Evolutionary conservation across 192 early-diverging fungal genomes (phyloP), one percentile per base, ranked within the genome.

Genomic region (Coemansia sp.): DNA sequence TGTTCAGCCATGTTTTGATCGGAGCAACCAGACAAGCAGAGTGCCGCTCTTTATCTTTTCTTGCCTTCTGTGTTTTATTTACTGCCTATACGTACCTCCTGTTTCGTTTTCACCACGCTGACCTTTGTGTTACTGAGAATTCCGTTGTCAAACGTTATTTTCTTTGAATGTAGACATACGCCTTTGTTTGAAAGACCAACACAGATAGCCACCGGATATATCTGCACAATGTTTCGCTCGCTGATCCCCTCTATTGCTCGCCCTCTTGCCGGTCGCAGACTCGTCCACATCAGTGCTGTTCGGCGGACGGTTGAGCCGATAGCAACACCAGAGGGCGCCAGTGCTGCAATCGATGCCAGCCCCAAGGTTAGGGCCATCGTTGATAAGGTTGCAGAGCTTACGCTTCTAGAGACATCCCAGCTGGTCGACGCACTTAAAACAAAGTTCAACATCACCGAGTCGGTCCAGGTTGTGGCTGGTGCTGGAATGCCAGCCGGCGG

Each of bases 361-460:
- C 86, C 91, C 61, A 92, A 95, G 75, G 87, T 97, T 58, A 69
- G 87, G 16, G 81, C 87, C 39, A 95, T 99, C 70, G 95, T 97
- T 43, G 92, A 95, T 61, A 85, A 91, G 80, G 96, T 99, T 71
- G 88, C 93, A n/a, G 85, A 83, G 67, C 85, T 99, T 74, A 98
- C 91, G 19, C 86, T 99, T 73, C 83, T 97, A 50, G 92, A 99
- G 85, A 95, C 94, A n/a, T 90, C 94, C 25, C 87, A 90, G 59
- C 87, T 99, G 70, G 93, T 99, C 56, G 83, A 88, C 60, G 83
- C 87, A 66, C 86, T 99, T 65, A 99, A 99, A 91, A 17, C 68
- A 63, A 77, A 75, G 56, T 77, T 98, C 63, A 98, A 98, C 84
- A 99, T 99, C 67, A 87, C 89, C 76, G 94, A 97, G 76, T 88